A percentile compares a stretch with the other conserved stretches of the same genome.
Evolutionary conservation across 306 rosid species (phyloP).

Genomic region (Aeschynomene evenia): DNA sequence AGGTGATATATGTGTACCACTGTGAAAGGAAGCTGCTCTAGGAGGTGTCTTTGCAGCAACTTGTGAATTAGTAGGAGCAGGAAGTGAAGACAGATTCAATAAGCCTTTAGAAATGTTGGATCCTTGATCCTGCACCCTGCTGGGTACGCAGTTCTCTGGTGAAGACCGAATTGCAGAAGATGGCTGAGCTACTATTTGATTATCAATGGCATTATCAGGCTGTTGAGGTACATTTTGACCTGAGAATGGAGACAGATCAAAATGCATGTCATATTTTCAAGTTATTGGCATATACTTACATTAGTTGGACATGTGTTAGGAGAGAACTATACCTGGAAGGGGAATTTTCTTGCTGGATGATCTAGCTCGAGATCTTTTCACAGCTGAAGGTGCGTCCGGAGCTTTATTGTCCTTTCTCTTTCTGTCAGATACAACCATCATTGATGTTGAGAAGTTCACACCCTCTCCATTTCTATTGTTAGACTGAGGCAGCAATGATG

Average conservation of each 20-base stretch:
- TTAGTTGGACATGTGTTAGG: slow-evolving; percentile 2
- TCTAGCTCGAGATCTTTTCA: slow-evolving; percentile 57
- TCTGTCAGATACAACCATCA: slow-evolving; percentile 32
- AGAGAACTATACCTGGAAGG: slow-evolving; percentile 40
- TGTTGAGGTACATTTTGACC: slow-evolving; percentile 33
- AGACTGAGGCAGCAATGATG: slow-evolving; percentile 42
- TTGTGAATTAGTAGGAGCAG: slow-evolving; percentile 50
- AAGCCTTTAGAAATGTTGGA: slow-evolving; percentile 74
- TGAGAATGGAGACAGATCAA: slow-evolving; percentile 30
- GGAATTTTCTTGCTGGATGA: slow-evolving; percentile 34
- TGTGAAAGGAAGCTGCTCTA: slow-evolving; percentile 48
- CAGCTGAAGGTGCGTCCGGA: slow-evolving; percentile 44
- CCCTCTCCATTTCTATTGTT: slow-evolving; percentile 37
- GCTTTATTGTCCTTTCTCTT: slow-evolving; percentile 61
- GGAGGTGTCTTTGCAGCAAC: slow-evolving; percentile 74
- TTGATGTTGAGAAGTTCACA: slow-evolving; percentile 42
- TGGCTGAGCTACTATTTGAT: slow-evolving; percentile 40
- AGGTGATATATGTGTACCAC: slow-evolving; percentile 59
- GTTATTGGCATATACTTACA: neutral
- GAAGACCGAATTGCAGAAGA: slow-evolving; percentile 44
- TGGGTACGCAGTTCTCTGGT: slow-evolving; percentile 36
- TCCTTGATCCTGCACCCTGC: slow-evolving; percentile 43
- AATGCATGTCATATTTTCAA: neutral
- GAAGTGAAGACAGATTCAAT: slow-evolving; percentile 56
- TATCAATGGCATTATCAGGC: slow-evolving; percentile 32